phyloP scores from a whole-genome alignment of 2,329 filamentous ascomycete species.

The Fusarium buharicum region DNA sequence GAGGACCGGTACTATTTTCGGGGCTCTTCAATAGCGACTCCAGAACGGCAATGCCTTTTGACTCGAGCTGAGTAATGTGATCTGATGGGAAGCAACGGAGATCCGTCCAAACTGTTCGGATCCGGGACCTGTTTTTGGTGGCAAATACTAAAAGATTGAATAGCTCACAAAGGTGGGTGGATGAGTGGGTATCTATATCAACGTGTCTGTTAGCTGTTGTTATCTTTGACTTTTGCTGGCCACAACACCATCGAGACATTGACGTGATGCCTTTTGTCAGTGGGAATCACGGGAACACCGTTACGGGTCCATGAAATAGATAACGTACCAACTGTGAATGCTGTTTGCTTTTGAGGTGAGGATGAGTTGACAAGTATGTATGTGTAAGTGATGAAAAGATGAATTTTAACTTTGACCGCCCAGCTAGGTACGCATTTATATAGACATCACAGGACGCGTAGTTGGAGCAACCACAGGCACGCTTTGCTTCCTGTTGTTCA shows the following conservation, averaged over 20 bases:
- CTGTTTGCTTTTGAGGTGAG: slow-evolving; percentile 16
- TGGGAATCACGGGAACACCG: background rate
- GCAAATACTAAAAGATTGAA: slow-evolving; percentile 34
- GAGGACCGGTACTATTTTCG: slow-evolving; percentile 37
- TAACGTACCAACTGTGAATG: slow-evolving; percentile 33
- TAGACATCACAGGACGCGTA: slow-evolving; percentile 24
- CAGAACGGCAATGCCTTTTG: slow-evolving; percentile 39
- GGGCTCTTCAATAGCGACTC: slow-evolving; percentile 46
- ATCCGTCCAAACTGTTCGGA: slow-evolving; percentile 34
- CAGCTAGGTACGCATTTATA: slow-evolving; percentile 33
- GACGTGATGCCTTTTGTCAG: slow-evolving; percentile 9
- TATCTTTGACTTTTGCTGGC: slow-evolving; percentile 7
- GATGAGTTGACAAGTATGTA: slow-evolving; percentile 1
- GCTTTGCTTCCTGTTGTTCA: slow-evolving; percentile 31
- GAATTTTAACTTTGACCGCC: slow-evolving; percentile 11
- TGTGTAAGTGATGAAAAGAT: slow-evolving; percentile 32
- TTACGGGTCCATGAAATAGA: background rate
- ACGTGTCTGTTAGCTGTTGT: slow-evolving; percentile 18
- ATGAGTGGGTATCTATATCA: slow-evolving; percentile 13
- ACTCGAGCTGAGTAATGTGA: no score
- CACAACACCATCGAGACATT: slow-evolving; percentile 24
- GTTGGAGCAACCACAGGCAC: slow-evolving; percentile 35
- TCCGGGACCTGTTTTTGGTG: slow-evolving; percentile 34
- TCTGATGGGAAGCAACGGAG: slow-evolving; percentile 11
- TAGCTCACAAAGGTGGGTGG: slow-evolving; percentile 13